phyloP scores from a whole-genome alignment of 164 flowering plant genomes.

The Annona squamosa region DNA sequence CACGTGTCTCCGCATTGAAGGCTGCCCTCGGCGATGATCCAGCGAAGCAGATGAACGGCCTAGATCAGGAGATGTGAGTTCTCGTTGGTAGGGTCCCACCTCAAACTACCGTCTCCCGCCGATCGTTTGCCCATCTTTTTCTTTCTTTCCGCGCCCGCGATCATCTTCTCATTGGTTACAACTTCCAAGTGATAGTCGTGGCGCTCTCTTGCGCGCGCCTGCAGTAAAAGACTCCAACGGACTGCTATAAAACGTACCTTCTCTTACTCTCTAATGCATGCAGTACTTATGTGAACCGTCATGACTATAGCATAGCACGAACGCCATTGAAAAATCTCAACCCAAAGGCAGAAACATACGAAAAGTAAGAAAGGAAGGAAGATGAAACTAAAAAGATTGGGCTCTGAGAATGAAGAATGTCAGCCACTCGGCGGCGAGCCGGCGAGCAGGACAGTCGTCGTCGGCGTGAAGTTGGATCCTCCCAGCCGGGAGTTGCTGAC shows the following conservation, averaged over 20 bases:
- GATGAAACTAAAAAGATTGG: conserved; percentile 3
- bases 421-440: conserved; percentile 17
- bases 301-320: neutral
- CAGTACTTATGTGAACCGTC: neutral
- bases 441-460: conserved; percentile 50
- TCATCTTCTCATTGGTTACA: neutral
- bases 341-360: neutral
- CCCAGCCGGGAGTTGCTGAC: conserved; percentile 78
- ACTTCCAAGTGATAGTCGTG: neutral
- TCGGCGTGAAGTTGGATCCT: conserved; percentile 71
- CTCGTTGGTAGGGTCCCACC: neutral
- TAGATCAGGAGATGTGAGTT: neutral
- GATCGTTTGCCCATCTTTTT: neutral
- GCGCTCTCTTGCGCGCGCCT: neutral
- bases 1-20: no score
- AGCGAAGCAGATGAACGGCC: neutral
- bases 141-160: neutral
- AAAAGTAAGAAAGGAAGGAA: conserved; percentile 3
- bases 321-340: neutral
- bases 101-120: neutral
- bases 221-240: neutral
- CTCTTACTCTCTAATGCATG: neutral
- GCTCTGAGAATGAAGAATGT: neutral
- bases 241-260: neutral
- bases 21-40: no score